phyloP scores from a whole-genome alignment of 257 asterid species.

The Gynochthodes officinalis region DNA sequence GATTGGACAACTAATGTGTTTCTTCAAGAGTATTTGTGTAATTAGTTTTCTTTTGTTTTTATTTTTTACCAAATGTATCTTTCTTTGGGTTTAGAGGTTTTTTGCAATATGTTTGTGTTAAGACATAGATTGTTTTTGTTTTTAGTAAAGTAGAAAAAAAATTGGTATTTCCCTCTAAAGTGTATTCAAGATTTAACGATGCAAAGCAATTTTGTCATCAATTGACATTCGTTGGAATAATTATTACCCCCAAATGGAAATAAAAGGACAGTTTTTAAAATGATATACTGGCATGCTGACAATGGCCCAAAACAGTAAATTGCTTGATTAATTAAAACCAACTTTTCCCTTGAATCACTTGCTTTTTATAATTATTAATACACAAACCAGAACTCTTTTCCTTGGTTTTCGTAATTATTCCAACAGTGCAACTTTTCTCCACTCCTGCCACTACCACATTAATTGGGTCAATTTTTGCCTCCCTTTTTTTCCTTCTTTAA shows the following conservation, averaged over 20 bases:
- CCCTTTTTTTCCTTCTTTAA: not conserved
- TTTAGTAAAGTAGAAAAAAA: too few relatives aligned
- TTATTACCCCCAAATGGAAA: too few relatives aligned
- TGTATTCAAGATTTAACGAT: not conserved
- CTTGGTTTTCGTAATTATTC: not conserved
- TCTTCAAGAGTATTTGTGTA: not conserved
- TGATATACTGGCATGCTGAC: not conserved
- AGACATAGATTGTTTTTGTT: not conserved
- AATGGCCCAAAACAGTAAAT: not conserved
- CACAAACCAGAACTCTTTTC: not conserved
- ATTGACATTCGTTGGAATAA: not conserved
- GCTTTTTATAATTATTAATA: not conserved
- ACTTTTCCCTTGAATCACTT: not conserved
- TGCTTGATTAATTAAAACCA: not conserved
- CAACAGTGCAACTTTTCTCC: not conserved
- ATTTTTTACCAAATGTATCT: not conserved
- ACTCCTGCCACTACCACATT: not conserved
- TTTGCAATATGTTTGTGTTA: not conserved
- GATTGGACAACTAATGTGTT: not conserved
- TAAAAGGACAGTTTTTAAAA: too few relatives aligned
- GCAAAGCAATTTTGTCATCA: not conserved
- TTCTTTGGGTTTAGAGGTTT: too few relatives aligned
- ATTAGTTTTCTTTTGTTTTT: not conserved
- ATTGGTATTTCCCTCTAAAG: not conserved
- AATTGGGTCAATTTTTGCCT: not conserved